Evolutionary conservation across 2,329 filamentous ascomycete species (phyloP), one percentile per base, ranked within the genome.

Genomic region (Colletotrichum orchidophilum): DNA sequence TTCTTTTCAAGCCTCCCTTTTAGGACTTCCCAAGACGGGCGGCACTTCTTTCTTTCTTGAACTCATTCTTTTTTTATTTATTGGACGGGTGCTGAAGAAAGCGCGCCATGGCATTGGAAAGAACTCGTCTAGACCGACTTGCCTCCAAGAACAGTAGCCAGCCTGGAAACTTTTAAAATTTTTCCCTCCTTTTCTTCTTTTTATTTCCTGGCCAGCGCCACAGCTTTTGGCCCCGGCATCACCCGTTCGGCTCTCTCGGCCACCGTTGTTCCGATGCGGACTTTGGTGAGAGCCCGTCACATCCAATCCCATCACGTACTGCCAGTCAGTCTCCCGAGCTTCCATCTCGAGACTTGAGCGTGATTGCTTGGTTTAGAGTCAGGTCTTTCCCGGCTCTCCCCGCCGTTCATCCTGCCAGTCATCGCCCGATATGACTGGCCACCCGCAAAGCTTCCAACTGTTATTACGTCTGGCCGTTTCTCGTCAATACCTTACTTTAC

Each of bases 241-340:
- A 21, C 67, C 49, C 33, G 49, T 62, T 70, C 67, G 66, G 66
- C 21, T 53, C 39, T 42, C 66, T 68, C 66, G 63, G 67, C 63
- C 67, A 54, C 63, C 49, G 54, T 55, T 70, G 33, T 46, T 69
- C 62, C 62, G 66, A 21, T 52, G 3, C 31, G 11, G 15, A 21
- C 26, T 46, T n/a, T 46, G 39, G 39, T 46, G 15, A 42, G 39
- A 18, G n/a, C 15, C 15, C 6, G 39, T 7, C 18, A 18, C 39
- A 8, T 5, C 39, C 18, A 8, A 18, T 46, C 39, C n/a, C 33
- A 27, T 31, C 18, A n/a, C 24, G 8, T 29, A 21, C 8, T 31
- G 5, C 18, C 24, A 18, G 42, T 31, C 11, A n/a, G 8, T 46
- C 46, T 6, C 7, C 21, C 39, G 31, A 9, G 21, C 7, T 31